Base-by-base conservation (phyloP, 225 moss, liverwort and hornwort species). In the Physcomitrium patens region DNA sequence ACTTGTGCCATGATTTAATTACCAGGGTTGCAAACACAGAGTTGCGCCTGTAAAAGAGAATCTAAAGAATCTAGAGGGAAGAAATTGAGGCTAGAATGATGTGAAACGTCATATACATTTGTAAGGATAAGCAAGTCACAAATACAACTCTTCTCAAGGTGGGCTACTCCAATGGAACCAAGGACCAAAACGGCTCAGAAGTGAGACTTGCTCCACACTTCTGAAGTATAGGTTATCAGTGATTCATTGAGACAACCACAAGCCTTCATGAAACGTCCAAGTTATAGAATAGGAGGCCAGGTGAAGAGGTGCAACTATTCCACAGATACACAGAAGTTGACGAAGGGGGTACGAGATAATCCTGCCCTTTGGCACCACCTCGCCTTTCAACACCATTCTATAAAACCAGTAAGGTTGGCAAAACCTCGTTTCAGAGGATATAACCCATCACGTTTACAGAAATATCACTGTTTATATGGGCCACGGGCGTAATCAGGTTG, bases 231-330 rank as follows among this genome's bases (percentile, higher is more conserved):
- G 0, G 31, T 37, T 37, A 37, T 37, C 5, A 37, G 31, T 37
- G 31, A 27, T 19, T 14, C 70, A 55, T 2, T 31, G 13, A 13
- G 15, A 41, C 15, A 56, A 49, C 3, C 18, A 41, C 17, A 2
- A 58, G 42, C 3, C 10, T 4, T 23, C 51, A 10, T 7, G 28
- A 22, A 67, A 31, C 59, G 28, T 23, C 20, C 22, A 65, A 48
- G 41, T 56, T 28, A 64, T 52, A 43, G 48, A 51, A 54, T 3
- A 47, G 9, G 72, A 19, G 66, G 3, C 46, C 52, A 27, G 7
- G n/a, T 52, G 59, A 78, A 78, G 17, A 72, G 72, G 59, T 67
- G 42, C 67, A 72, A 42, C 58, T 49, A n/a, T 72, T 66, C 23
- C 58, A 18, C 19, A 55, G 24, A 58, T 22, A 7, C 14, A 53